Evolutionary conservation across 257 asterid genomes (phyloP).

Genomic region (Fraxinus excelsior): DNA sequence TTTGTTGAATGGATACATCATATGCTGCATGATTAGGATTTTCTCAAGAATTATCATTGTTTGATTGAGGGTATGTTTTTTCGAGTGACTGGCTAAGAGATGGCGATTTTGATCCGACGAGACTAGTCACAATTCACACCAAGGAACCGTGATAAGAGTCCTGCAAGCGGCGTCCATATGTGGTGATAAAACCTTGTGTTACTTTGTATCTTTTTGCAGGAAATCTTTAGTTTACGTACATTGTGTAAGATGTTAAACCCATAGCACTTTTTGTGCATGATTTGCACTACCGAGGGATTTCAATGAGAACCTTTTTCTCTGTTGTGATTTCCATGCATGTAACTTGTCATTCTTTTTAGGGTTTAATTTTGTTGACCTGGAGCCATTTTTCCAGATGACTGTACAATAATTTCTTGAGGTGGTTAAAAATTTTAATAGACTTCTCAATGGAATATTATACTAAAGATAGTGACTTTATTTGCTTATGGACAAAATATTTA

Average conservation of each 20-base stretch:
- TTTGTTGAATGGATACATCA: conserved; percentile 7
- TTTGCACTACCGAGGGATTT: not conserved
- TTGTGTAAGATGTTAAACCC: conserved; percentile 25
- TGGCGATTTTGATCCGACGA: conserved; percentile 2
- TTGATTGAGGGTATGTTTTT: conserved; percentile 10
- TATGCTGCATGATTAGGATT: conserved; percentile 16
- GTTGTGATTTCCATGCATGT: not conserved
- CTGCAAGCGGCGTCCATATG: not conserved
- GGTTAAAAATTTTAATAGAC: not conserved
- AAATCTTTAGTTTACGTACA: conserved; percentile 25
- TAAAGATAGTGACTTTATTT: not conserved
- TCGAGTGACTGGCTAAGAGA: conserved; percentile 19
- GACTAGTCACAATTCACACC: not conserved
- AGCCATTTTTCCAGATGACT: not conserved
- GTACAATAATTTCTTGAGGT: not conserved
- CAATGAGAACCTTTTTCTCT: not conserved
- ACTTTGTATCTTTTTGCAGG: conserved; percentile 29
- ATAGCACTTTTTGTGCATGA: not conserved
- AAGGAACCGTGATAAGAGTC: not conserved
- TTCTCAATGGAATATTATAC: not conserved
- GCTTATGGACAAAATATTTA: not conserved
- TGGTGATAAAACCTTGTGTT: conserved; percentile 23
- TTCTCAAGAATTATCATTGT: conserved; percentile 23
- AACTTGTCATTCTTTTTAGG: not conserved
- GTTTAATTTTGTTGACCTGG: not conserved